A percentile compares a stretch with the other conserved stretches of the same genome.
Evolutionary conservation across 2,329 filamentous ascomycete species (phyloP).

Genomic region (Myriosclerotinia scirpicola): DNA sequence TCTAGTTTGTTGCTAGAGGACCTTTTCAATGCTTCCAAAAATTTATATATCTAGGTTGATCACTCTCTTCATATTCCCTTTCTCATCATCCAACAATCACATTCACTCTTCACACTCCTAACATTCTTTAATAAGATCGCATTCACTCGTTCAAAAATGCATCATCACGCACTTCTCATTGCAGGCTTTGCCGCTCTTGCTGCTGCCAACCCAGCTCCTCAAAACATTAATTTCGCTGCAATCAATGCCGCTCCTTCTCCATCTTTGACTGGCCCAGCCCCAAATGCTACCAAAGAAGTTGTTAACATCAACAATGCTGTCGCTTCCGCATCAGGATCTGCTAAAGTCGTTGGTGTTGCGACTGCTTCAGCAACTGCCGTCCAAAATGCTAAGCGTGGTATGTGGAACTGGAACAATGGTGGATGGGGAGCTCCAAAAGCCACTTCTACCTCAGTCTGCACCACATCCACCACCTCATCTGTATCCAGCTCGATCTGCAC

Average conservation of each 20-base stretch:
- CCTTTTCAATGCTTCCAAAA: not conserved
- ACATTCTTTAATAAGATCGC: constrained; percentile 22
- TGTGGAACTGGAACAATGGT: not conserved
- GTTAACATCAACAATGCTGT: not conserved
- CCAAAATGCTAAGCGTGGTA: not conserved
- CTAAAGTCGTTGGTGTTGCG: constrained; percentile 3
- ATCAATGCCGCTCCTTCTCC: constrained; percentile 20
- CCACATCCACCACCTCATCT: not conserved
- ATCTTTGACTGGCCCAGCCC: not conserved
- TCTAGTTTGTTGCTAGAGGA: not conserved
- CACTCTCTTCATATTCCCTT: not conserved
- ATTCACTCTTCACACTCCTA: not conserved
- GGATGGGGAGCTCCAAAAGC: not conserved
- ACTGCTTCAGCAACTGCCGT: constrained; percentile 7
- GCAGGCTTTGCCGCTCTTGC: constrained; percentile 28
- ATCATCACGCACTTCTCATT: constrained; percentile 18
- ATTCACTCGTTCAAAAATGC: constrained; percentile 6
- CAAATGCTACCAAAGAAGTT: constrained; percentile 1
- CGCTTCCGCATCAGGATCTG: constrained; percentile 2
- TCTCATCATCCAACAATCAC: constrained; percentile 14
- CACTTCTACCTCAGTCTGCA: not conserved
- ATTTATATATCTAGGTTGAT: constrained; percentile 15
- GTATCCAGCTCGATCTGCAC: not conserved
- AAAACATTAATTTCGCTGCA: constrained; percentile 26
- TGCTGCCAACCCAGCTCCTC: constrained; percentile 26